Base-by-base conservation (phyloP, 768 basidiomycete species). In the Trichaptum fuscoviolaceum region DNA sequence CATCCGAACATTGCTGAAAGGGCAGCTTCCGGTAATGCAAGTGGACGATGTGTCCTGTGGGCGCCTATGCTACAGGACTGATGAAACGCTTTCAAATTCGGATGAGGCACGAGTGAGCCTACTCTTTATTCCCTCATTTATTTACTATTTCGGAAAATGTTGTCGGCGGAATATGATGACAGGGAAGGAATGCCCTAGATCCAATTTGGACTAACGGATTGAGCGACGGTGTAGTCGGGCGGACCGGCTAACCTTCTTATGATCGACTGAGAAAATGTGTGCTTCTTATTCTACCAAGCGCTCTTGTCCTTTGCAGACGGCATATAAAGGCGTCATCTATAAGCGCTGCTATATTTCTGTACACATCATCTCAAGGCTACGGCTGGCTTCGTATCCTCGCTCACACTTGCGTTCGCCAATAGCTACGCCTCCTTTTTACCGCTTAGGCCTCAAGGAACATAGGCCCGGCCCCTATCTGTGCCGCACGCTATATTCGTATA, bases 31-130 rank as follows among this genome's bases (percentile, higher is more conserved):
- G 93, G 92, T 24, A 94, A 92, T 71, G 93, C 75, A 1, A 90
- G 87, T 67, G 93, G 93, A 27, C 82, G 90, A 64, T 93, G 92
- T 73, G 84, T 91, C 15, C 76, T 95, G 12, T 95, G 93, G 93
- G 91, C 88, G 34, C 84, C 84, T n/a, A 59, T 26, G 66, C 64
- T 25, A 25, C 15, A 61, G 17, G 5, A 34, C 10, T 52, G 42
- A 52, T 12, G 42, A 52, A 52, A 52, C 42, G 10, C 42, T 12
- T 20, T 12, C 20, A 52, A 52, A 15, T 52, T 52, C 42, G 42
- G 42, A 52, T 12, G 15, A 52, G 42, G 42, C 42, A 52, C 42
- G 42, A 12, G 42, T 52, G 42, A 52, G 42, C 42, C 42, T 20
- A 52, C 20, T 52, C 42, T 52, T 52, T 52, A 52, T 52, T 20